These are phyloP conservation scores for Penicillium lagena DNA, from an alignment of 495 filamentous ascomycete genomes.

Conservation along the genomic window DNA sequence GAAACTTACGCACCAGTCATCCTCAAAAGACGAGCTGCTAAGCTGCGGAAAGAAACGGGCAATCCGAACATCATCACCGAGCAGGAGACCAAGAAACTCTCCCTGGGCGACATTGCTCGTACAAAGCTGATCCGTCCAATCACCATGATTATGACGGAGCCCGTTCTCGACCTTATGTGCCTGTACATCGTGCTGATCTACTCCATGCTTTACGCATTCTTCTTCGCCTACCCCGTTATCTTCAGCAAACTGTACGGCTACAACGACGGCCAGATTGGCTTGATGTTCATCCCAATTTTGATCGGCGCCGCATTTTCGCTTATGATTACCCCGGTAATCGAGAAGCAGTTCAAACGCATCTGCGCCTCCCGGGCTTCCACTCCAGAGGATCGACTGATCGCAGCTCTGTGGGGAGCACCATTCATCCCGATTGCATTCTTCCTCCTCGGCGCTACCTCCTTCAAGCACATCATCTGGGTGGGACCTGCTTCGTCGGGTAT, in stretches of 20 bases:
- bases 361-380: slow-evolving; percentile 12
- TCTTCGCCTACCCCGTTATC: slow-evolving; percentile 63
- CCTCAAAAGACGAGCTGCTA: slow-evolving; percentile 47
- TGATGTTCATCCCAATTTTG: slow-evolving; percentile 30
- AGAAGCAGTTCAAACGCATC: slow-evolving; percentile 24
- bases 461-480: slow-evolving; percentile 57
- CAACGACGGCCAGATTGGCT: slow-evolving; percentile 25
- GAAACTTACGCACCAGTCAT: slow-evolving; percentile 63
- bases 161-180: slow-evolving; percentile 53
- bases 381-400: slow-evolving; percentile 35
- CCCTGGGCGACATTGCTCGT: slow-evolving; percentile 36
- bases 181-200: slow-evolving; percentile 65
- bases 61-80: slow-evolving; percentile 51
- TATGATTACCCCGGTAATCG: slow-evolving; percentile 24
- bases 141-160: slow-evolving; percentile 35
- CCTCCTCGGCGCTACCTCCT: slow-evolving; percentile 55
- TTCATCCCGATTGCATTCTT: slow-evolving; percentile 42
- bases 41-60: slow-evolving; percentile 51
- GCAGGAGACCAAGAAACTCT: slow-evolving; percentile 21
- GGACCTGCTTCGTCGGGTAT: slow-evolving; percentile 53
- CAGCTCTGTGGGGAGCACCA: slow-evolving; percentile 24
- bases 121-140: slow-evolving; percentile 36
- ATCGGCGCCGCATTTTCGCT: slow-evolving; percentile 53
- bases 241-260: slow-evolving; percentile 49
- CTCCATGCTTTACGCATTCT: slow-evolving; percentile 66